Conservation (phyloP, 768 basidiomycete genomes). For the Panaeolus cyanescens region DNA sequence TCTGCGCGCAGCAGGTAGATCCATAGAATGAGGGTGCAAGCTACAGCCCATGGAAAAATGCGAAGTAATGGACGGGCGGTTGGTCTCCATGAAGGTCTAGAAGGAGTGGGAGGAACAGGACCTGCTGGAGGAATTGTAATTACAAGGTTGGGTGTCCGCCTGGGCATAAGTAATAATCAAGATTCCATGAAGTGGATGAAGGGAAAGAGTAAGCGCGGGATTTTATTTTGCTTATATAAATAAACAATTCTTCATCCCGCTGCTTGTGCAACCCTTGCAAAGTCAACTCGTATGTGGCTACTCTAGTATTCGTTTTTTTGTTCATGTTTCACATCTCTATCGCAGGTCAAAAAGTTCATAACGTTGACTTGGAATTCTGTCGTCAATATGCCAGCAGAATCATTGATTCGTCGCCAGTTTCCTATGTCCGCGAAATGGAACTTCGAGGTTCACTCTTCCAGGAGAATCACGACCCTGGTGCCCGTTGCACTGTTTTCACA, state of each 20-base stretch:
- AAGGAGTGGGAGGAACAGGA: slow-evolving; percentile 4
- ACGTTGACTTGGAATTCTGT: slow-evolving; percentile 10
- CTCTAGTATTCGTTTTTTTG: too few relatives aligned
- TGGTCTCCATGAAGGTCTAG: slow-evolving; percentile 6
- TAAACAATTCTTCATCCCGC: too few relatives aligned
- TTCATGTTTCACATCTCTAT: too few relatives aligned
- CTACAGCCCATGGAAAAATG: slow-evolving; percentile 23
- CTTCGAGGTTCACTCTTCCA: slow-evolving; percentile 27
- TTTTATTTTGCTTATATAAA: too few relatives aligned
- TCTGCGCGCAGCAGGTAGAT: slow-evolving; percentile 17
- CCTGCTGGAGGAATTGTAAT: slow-evolving; percentile 15
- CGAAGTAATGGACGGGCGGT: slow-evolving; percentile 22
- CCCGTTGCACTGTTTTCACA: slow-evolving; percentile 26
- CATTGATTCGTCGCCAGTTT: slow-evolving; percentile 17
- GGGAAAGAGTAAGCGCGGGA: slow-evolving; percentile 2
- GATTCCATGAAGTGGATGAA: slow-evolving; percentile 2
- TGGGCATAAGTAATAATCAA: slow-evolving; percentile 1
- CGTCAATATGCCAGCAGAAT: slow-evolving; percentile 11
- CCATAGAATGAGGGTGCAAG: slow-evolving; percentile 19
- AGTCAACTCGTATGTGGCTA: too few relatives aligned
- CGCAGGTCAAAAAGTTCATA: slow-evolving; percentile 2
- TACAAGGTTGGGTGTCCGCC: slow-evolving; percentile 14
- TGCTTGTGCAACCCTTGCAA: too few relatives aligned
- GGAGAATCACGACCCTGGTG: slow-evolving; percentile 10
- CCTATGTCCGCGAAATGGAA: slow-evolving; percentile 22